Base-by-base conservation (phyloP, 2,329 filamentous ascomycete genomes). In the Coleophoma crateriformis region DNA sequence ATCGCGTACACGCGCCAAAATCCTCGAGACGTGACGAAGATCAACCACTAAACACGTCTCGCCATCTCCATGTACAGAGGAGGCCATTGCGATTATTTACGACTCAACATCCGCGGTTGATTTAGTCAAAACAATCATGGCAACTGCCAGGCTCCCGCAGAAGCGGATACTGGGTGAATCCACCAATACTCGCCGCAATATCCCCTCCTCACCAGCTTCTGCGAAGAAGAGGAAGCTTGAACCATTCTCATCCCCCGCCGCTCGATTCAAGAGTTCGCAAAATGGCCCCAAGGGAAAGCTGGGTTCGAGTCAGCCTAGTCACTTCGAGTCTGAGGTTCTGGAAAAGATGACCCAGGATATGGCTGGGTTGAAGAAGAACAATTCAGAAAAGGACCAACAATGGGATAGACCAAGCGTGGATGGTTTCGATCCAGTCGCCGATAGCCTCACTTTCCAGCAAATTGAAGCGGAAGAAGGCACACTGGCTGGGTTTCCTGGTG, bases 261-360 rank as follows among this genome's bases (percentile, higher is more conserved):
- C 75, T 33, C 77, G 77, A 50, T 76, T 87, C 59, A 80, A 78
- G 48, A 78, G 81, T 48, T 84, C 85, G 3, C 79, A 86, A 58
- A 79, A 78, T 64, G 75, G 72, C n/a, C 74, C 71, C 11, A 79
- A 80, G 57, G 79, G 78, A 55, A 84, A 82, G 63, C 66, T 83
- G 22, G 77, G 80, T 54, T 92, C 87, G 1, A 91, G 80, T 59
- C 89, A 91, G 68, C 81, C 81, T 14, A 96, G 90, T 66, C 81
- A 87, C 49, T 99, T 99, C 66, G 94, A 97, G 69, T 85, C 87
- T 51, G 90, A 96, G 65, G 89, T 96, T 2, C 77, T 99, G 54
- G 92, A 96, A 76, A 96, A 95, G 74, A 81, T 99, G 69, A 94
- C 90, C 54, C 92, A 97, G 69, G 90, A 96, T 64, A 91, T 97